Conservation (phyloP, 2,329 filamentous ascomycete species). For the Epichloe amarillans region DNA sequence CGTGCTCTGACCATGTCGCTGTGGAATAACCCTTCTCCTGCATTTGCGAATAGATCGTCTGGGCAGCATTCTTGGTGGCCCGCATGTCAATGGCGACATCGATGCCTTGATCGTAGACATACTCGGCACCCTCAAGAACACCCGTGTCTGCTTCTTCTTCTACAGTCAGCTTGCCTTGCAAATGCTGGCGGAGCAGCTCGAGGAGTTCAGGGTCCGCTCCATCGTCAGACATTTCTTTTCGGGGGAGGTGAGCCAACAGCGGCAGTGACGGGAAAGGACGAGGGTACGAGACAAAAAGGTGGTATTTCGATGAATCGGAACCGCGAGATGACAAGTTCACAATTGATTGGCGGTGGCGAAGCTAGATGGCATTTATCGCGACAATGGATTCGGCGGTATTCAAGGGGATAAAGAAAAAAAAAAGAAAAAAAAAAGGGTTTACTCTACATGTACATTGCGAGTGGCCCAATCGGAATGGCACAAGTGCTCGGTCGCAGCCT, state of each 20-base stretch:
- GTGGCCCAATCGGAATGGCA: neutral
- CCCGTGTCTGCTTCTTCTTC: slow-evolving; percentile 58
- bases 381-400: neutral
- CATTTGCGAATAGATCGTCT: slow-evolving; percentile 70
- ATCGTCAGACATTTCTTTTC: slow-evolving; percentile 61
- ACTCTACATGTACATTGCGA: neutral
- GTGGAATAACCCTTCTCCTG: slow-evolving; percentile 71
- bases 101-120: slow-evolving; percentile 82
- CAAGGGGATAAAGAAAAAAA: neutral
- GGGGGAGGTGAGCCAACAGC: neutral
- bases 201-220: slow-evolving; percentile 82
- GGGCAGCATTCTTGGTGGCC: slow-evolving; percentile 70
- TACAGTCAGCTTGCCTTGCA: slow-evolving; percentile 44
- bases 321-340: neutral
- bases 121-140: slow-evolving; percentile 70
- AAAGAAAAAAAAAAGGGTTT: neutral
- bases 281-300: neutral
- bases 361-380: neutral
- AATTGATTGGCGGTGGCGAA: neutral
- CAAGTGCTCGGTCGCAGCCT: neutral
- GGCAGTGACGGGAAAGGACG: slow-evolving; percentile 8
- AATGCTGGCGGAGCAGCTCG: slow-evolving; percentile 69
- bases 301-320: neutral
- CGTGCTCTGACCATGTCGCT: slow-evolving; percentile 74
- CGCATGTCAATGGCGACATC: slow-evolving; percentile 82